Evolutionary conservation across 768 basidiomycete species (phyloP), one percentile per base, ranked within the genome.

Genomic region (Xanthoconium purpureum): DNA sequence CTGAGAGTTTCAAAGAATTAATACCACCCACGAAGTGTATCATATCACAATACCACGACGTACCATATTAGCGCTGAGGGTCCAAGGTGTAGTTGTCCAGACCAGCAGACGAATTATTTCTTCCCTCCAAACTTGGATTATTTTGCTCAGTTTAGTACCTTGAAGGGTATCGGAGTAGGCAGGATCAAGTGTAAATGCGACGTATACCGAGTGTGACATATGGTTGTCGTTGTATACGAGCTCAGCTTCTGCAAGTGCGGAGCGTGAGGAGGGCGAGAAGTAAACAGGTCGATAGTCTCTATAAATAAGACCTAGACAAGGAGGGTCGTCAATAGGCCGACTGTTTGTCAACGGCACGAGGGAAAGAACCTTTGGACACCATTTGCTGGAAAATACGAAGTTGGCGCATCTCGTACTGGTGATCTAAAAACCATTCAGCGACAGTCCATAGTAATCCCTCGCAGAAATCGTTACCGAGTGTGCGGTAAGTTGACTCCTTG

Each of bases 31-130:
- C 15, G 40, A 52, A 48, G 44, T 33, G 18, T 28, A n/a, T 32
- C 40, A 10, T 42, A 42, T 38, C 38, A 56, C 15, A 28, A 45
- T 7, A n/a, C 28, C 18, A 44, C 18, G 35, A 54, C 80, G 40
- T 62, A 94, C 94, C 89, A 94, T 93, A 66, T 99, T 98, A 2
- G 93, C 91, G 6, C 91, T 93, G 46, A 98, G 74, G 5, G 93
- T 98, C 96, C 96, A 99, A 1, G 96, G 91, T 0, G 96, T 98
- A 5, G 96, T 98, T 3, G 96, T 98, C 96, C 96, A 99, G 5
- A 96, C 89, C 17, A 94, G 75, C 11, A 97, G 63, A 30, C 79
- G 78, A 12, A 87, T 71, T 47, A 64, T 17, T 61, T 68, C 66
- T 3, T 66, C 60, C 8, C 80, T 50, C 15, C 78, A 55, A 15